These are phyloP conservation scores for Epichloe aotearoae DNA, from an alignment of 2,329 filamentous ascomycete genomes.

Conservation along the genomic window DNA sequence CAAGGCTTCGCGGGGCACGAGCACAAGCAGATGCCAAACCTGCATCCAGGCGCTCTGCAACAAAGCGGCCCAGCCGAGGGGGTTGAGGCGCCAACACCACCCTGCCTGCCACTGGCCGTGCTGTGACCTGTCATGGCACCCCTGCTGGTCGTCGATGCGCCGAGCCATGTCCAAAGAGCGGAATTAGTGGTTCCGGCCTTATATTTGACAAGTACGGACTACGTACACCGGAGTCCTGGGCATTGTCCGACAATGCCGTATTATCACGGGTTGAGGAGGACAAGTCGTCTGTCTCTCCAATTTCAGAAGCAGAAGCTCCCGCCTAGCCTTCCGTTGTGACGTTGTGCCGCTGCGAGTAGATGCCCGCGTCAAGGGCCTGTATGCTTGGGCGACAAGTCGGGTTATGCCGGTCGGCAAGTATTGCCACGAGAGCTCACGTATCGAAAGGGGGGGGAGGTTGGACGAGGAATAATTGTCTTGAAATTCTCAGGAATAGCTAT, in stretches of 20 bases:
- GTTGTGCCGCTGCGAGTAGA: not conserved
- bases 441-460: too few species aligned
- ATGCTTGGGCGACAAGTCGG: not conserved
- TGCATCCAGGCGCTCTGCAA: slow-evolving; percentile 2
- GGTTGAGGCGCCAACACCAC: not conserved
- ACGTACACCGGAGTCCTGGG: not conserved
- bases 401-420: not conserved
- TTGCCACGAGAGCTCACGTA: not conserved
- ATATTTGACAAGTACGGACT: not conserved
- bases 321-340: not conserved
- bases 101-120: slow-evolving; percentile 2
- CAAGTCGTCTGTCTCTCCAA: not conserved
- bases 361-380: not conserved
- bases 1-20: not conserved
- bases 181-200: not conserved
- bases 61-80: not conserved
- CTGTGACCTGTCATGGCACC: slow-evolving; percentile 2
- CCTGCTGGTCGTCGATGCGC: not conserved
- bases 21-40: slow-evolving; percentile 1
- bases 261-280: not conserved
- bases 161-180: not conserved
- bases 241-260: too few species aligned
- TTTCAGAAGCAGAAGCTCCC: not conserved
- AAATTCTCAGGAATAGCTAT: too few species aligned
- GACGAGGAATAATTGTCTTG: too few species aligned